These are phyloP conservation scores for Extremus antarcticus DNA, from an alignment of 495 filamentous ascomycete species.

Conservation along the genomic window DNA sequence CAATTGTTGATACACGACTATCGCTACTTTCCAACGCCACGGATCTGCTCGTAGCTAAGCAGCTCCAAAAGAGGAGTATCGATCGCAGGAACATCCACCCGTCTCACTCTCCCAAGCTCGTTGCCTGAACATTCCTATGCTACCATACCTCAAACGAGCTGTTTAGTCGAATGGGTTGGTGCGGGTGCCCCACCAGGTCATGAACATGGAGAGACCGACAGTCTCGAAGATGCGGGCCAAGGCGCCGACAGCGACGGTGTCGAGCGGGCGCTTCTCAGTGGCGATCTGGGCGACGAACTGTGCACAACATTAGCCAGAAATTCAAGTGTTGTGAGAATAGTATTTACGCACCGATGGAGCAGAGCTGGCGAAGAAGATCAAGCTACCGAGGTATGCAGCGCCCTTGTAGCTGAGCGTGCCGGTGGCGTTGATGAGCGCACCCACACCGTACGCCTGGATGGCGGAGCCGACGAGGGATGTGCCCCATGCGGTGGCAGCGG, in stretches of 20 bases:
- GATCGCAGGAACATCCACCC: not conserved
- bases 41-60: conserved; percentile 15
- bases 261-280: conserved; percentile 80
- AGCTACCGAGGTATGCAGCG: conserved; percentile 79
- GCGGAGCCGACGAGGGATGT: conserved; percentile 80
- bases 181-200: conserved; percentile 95
- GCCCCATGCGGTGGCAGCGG: conserved; percentile 81
- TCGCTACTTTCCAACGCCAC: not conserved
- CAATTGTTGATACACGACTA: conserved; percentile 13
- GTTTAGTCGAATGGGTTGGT: conserved; percentile 54
- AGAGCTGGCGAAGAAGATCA: conserved; percentile 85
- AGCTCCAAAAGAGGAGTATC: conserved; percentile 10
- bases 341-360: conserved; percentile 61
- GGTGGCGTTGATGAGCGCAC: conserved; percentile 89
- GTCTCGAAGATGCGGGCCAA: conserved; percentile 83
- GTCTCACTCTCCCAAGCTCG: not conserved
- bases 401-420: conserved; percentile 93
- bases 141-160: not conserved
- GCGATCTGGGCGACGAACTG: conserved; percentile 79
- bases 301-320: not conserved
- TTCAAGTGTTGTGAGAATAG: not conserved
- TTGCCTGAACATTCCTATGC: not conserved
- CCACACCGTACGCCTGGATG: conserved; percentile 87
- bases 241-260: conserved; percentile 76
- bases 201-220: conserved; percentile 77